Evolutionary conservation across 345 rosid genomes (phyloP).

Genomic region (Eucalyptus erythrocorys): DNA sequence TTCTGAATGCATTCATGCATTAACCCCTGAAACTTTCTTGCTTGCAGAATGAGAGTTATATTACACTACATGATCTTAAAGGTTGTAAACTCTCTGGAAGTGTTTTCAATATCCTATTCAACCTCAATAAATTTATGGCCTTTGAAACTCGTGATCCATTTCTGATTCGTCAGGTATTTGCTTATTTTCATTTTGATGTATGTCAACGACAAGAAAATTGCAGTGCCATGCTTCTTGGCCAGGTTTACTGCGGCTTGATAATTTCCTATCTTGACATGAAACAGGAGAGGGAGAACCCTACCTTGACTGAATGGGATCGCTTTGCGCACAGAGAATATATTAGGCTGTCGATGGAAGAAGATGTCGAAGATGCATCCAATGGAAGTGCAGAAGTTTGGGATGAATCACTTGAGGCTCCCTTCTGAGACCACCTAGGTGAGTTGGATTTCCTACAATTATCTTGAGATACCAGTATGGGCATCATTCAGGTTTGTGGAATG

Average conservation of each 20-base stretch:
- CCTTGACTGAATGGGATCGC: conserved; percentile 97
- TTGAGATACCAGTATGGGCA: background rate
- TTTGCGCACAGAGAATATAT: conserved; percentile 98
- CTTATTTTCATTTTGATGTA: background rate
- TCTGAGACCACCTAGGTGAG: conserved; percentile 39
- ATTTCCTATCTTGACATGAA: background rate
- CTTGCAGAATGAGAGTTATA: conserved; percentile 61
- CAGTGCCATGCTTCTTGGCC: background rate
- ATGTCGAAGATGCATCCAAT: conserved; percentile 93
- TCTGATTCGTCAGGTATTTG: conserved; percentile 87
- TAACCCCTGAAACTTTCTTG: background rate
- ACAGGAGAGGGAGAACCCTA: conserved; percentile 94
- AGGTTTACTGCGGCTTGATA: background rate
- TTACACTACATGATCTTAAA: conserved; percentile 62
- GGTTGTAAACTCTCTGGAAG: conserved; percentile 87
- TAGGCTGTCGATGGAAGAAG: conserved; percentile 98
- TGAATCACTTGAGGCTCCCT: conserved; percentile 95
- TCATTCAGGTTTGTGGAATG: background rate
- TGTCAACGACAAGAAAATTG: background rate
- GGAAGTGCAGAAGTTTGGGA: conserved; percentile 99
- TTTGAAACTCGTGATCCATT: conserved; percentile 97
- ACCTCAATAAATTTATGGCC: conserved; percentile 93
- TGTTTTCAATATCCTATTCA: conserved; percentile 87
- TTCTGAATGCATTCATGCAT: background rate
- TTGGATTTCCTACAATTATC: background rate